Conservation (phyloP, 2,329 filamentous ascomycete genomes). For the Fusarium penzigii region DNA sequence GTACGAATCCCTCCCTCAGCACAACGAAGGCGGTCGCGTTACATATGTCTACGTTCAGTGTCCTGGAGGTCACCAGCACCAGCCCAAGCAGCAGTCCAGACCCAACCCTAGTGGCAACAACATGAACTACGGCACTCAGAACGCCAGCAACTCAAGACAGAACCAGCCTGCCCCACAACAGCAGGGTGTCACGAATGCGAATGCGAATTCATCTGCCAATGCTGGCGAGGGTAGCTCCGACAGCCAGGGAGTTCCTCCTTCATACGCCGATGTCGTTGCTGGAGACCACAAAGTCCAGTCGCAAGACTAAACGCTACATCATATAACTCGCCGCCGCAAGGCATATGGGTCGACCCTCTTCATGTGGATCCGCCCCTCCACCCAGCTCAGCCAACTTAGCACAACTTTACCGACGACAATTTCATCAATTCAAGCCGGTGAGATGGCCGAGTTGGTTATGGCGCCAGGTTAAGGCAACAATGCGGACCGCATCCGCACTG, state of each 20-base stretch:
- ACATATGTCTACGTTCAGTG: conserved; percentile 77
- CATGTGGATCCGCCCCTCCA: neutral
- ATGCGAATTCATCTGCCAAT: neutral
- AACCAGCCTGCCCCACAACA: conserved; percentile 30
- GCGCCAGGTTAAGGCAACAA: conserved; percentile 30
- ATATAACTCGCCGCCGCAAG: neutral
- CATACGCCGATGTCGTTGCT: conserved; percentile 85
- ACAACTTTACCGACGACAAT: conserved; percentile 3
- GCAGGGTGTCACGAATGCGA: conserved; percentile 31
- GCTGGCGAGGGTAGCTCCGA: conserved; percentile 43
- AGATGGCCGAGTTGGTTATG: conserved; percentile 32
- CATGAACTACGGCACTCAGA: conserved; percentile 50
- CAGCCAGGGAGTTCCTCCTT: conserved; percentile 66
- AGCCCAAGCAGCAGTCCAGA: conserved; percentile 23
- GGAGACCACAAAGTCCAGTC: conserved; percentile 89
- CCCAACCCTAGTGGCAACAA: conserved; percentile 31
- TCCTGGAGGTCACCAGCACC: conserved; percentile 39
- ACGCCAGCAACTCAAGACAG: conserved; percentile 25
- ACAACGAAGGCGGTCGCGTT: conserved; percentile 59
- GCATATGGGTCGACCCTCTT: too few relatives aligned
- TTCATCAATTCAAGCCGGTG: conserved; percentile 21
- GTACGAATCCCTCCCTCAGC: conserved; percentile 66
- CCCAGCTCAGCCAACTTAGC: conserved; percentile 4
- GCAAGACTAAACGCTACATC: conserved; percentile 26
- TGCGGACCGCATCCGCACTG: too few relatives aligned